These are phyloP conservation scores for Fragaria ananassa DNA, from an alignment of 306 rosid species.

Conservation along the genomic window DNA sequence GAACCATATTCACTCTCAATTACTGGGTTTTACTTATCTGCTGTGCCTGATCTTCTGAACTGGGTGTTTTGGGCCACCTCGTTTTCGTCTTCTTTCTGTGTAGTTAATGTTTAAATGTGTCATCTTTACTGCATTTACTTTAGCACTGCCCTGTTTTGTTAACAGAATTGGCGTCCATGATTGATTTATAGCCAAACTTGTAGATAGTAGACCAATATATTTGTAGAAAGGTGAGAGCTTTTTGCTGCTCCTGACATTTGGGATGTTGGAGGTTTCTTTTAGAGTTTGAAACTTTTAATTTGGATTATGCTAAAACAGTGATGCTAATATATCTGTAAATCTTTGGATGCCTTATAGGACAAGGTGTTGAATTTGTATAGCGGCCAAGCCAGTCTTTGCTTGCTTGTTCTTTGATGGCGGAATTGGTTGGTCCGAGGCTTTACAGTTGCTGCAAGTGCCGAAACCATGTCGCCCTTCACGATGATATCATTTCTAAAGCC, in stretches of 20 bases:
- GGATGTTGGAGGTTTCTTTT: background rate
- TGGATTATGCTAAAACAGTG: background rate
- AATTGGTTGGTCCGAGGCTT: slow-evolving; percentile 50
- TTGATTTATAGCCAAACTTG: slow-evolving; percentile 14
- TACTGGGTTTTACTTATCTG: slow-evolving; percentile 6
- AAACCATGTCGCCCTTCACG: slow-evolving; percentile 62
- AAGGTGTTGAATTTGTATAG: slow-evolving; percentile 15
- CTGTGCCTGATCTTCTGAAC: slow-evolving; percentile 5
- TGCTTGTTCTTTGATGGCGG: slow-evolving; percentile 36
- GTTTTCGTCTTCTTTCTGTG: background rate
- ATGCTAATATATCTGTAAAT: slow-evolving; percentile 2
- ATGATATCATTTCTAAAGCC: slow-evolving; percentile 61
- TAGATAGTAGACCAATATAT: slow-evolving; percentile 12
- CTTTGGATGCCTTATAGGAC: background rate
- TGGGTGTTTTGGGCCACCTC: background rate
- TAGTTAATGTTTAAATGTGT: background rate
- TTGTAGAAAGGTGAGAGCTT: slow-evolving; percentile 9
- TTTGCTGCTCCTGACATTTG: background rate
- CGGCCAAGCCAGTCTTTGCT: slow-evolving; percentile 13
- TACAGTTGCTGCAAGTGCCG: slow-evolving; percentile 56
- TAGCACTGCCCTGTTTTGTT: background rate
- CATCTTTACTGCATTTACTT: background rate
- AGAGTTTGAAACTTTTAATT: background rate
- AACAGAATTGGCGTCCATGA: slow-evolving; percentile 18
- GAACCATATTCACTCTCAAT: background rate